Conservation (phyloP, 441 rosid genomes). For the Oxalis stricta region DNA sequence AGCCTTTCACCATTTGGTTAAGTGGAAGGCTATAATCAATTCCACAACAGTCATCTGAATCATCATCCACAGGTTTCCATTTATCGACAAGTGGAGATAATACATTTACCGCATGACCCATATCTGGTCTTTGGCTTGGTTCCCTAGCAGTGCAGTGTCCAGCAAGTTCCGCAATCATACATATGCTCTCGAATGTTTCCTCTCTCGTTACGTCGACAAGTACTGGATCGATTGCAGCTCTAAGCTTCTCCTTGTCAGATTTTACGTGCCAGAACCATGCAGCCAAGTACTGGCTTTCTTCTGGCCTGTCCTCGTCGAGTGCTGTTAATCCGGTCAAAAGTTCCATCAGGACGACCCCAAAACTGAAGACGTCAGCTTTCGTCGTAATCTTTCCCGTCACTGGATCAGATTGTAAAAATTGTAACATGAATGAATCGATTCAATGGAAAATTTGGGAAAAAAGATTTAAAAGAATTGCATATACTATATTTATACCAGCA, state of each 20-base stretch:
- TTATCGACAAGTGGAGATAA: constrained; percentile 52
- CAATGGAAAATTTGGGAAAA: constrained; percentile 1
- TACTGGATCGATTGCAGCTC: constrained; percentile 40
- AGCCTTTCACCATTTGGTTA: constrained; percentile 62
- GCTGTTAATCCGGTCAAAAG: constrained; percentile 58
- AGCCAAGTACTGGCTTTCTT: constrained; percentile 60
- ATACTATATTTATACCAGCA: too few species aligned
- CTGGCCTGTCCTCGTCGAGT: constrained; percentile 55
- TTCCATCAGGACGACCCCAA: constrained; percentile 71
- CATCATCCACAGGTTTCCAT: constrained; percentile 53
- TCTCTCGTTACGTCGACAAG: constrained; percentile 42
- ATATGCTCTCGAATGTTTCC: constrained; percentile 44
- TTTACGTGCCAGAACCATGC: constrained; percentile 59
- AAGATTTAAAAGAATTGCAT: too few species aligned
- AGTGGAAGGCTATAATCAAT: constrained; percentile 67
- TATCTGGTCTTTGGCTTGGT: constrained; percentile 59
- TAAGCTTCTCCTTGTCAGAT: constrained; percentile 36
- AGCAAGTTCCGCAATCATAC: constrained; percentile 41
- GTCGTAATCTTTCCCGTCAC: constrained; percentile 73
- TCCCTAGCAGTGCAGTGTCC: constrained; percentile 73
- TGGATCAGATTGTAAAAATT: constrained; percentile 11
- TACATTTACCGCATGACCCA: constrained; percentile 63
- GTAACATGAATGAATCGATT: too few species aligned
- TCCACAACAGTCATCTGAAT: constrained; percentile 43
- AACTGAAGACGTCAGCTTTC: constrained; percentile 64